Evolutionary conservation across 495 filamentous ascomycete genomes (phyloP), one percentile per base, ranked within the genome.

Genomic region (Clavariopsis aquatica): DNA sequence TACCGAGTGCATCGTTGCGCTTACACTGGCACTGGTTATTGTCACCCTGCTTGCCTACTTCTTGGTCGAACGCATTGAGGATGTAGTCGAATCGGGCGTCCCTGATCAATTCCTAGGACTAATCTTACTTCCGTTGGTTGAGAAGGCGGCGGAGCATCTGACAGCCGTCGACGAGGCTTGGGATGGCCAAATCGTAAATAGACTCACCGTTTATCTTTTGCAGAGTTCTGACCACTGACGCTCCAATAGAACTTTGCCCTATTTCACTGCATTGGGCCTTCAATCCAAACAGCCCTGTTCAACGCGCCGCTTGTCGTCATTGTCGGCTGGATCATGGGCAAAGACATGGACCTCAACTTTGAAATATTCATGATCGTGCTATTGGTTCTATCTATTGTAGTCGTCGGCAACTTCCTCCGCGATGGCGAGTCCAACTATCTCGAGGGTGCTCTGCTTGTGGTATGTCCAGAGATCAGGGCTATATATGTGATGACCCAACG

Each of bases 101-200:
- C 86, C 84, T 0, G 93, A 97, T 69, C 84, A 62, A 28, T 76
- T 76, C 63, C 66, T 76, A 17, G 77, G 76, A 20, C 65, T 78
- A 28, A 80, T 80, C 49, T 77, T 91, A 2, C 79, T 92, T 0
- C 93, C 93, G 1, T 78, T 97, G 2, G 92, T 96, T 8, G 93
- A 96, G 71, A 97, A 97, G 72, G 88, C 87, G 0, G 91, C 91
- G 13, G 93, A 96, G 78, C 92, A 96, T 73, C 75, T 96, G 38
- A 96, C 89, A 0, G 90, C 92, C 10, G 76, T 97, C 47, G 93
- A 97, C 75, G 93, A 96, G 78, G 93, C 93, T 6, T 96, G 88
- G 83, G 90, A 91, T 73, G 84, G 89, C 71, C 86, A 82, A 72
- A 89, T 91, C 10, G 62, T 65, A 54, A 9, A 55, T 60, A 17